A percentile compares a stretch with the other conserved stretches of the same genome.
These are phyloP conservation scores for Candida sithepensis DNA, from an alignment of 805 yeast genomes.

Conservation along the genomic window DNA sequence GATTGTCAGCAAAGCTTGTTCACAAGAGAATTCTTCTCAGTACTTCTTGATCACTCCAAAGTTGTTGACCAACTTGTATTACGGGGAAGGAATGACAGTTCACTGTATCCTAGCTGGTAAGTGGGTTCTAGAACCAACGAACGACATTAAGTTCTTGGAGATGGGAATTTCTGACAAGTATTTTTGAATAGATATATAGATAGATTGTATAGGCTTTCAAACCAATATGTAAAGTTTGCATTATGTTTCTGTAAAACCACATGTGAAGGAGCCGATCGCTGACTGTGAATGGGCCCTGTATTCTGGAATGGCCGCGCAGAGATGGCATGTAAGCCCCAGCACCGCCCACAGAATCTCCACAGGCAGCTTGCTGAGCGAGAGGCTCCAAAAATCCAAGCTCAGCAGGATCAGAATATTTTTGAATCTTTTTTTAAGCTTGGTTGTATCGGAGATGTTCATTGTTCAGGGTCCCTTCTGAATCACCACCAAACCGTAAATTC, in stretches of 20 bases:
- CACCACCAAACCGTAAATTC: not conserved
- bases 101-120: conserved; percentile 73
- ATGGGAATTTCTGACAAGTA: conserved; percentile 29
- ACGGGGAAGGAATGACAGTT: conserved; percentile 75
- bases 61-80: conserved; percentile 70
- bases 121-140: conserved; percentile 24
- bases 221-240: no score
- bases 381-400: no score
- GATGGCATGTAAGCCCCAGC: not conserved
- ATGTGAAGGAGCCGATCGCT: no score
- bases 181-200: no score
- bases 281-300: no score
- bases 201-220: no score
- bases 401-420: no score
- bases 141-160: conserved; percentile 23
- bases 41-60: conserved; percentile 94
- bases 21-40: conserved; percentile 48
- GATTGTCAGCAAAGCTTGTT: conserved; percentile 82
- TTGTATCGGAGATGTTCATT: not conserved
- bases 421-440: not conserved
- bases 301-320: not conserved
- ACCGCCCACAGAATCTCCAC: not conserved
- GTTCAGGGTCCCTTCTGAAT: not conserved
- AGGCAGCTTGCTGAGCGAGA: not conserved
- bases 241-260: no score